Base-by-base conservation (phyloP, 345 rosid genomes). In the Laguncularia racemosa region DNA sequence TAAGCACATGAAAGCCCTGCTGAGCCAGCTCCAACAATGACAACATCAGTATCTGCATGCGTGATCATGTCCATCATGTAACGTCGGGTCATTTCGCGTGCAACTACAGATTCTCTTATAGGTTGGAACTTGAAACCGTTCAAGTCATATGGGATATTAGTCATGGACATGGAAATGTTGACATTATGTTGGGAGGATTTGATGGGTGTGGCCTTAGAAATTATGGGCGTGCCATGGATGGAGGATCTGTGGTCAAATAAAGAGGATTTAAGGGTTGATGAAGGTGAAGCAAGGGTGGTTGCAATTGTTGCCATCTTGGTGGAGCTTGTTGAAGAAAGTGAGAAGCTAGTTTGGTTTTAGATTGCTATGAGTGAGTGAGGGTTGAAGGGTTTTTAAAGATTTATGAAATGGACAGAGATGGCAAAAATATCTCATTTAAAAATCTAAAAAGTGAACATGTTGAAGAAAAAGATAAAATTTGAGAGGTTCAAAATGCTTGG, bases 51-150 rank as follows among this genome's bases (percentile, higher is more conserved):
- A 15, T 76, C 69, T 0, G 76, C 73, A 40, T 67, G 55, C 1
- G 78, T 65, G 52, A 75, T 47, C 78, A 73, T 65, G 66, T 70
- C 81, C 26, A 58, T 79, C 78, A 79, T 73, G 70, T 76, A 79
- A 11, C 60, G 33, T 9, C 72, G 59, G 11, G 65, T 79, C 74
- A 72, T 70, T 52, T 75, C 74, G 0, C 66, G 68, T 1, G 74
- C 20, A 6, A 79, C 57, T 0, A 62, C 44, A 13, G 71, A 73
- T 55, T 78, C 72, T 20, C 62, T 75, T 62, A 78, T 64, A 13
- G 80, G 80, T 6, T 63, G 20, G 57, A 78, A 74, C 47, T 56
- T 63, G 52, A 74, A 50, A 44, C 60, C 12, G 44, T 61, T 58
- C 14, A 73, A 54, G 57, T 71, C 63, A 38, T 71, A 66, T 0